A percentile compares a stretch with the other conserved stretches of the same genome.
Conservation (phyloP, 176 grass and related monocot species). For the Alopecurus myosuroides region DNA sequence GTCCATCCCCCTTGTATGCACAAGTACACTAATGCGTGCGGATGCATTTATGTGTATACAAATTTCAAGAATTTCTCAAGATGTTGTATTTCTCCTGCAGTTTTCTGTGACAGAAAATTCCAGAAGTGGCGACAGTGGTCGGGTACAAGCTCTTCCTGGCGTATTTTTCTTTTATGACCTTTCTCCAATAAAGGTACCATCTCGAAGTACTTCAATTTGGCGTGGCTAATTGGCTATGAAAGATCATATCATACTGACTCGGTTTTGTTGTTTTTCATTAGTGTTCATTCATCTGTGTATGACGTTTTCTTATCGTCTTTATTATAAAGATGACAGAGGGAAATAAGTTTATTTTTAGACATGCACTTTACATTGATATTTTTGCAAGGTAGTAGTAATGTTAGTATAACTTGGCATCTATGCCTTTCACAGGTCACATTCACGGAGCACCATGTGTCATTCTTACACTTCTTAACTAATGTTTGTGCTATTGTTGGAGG, state of each 20-base stretch:
- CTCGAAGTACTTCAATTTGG: neutral
- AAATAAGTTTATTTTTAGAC: slow-evolving; percentile 7
- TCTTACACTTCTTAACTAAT: slow-evolving; percentile 98
- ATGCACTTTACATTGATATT: neutral
- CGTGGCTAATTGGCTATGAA: neutral
- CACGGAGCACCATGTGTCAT: slow-evolving; percentile 61
- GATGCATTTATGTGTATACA: neutral
- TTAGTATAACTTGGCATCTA: neutral
- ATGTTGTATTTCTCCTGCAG: slow-evolving; percentile 36
- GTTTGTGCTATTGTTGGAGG: slow-evolving; percentile 99
- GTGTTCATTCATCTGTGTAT: neutral
- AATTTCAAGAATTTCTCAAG: slow-evolving; percentile 15
- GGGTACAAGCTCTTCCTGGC: slow-evolving; percentile 77
- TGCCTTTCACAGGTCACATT: slow-evolving; percentile 78
- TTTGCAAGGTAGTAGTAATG: neutral
- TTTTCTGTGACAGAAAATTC: slow-evolving; percentile 98
- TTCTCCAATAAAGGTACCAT: slow-evolving; percentile 86
- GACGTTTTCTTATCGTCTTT: neutral
- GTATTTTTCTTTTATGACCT: slow-evolving; percentile 99
- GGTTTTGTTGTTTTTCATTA: neutral
- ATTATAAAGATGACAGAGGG: neutral
- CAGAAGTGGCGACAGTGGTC: slow-evolving; percentile 67
- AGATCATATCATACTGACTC: neutral
- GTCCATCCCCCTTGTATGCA: slow-evolving; percentile 4
- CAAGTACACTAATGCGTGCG: neutral